phyloP scores from a whole-genome alignment of 768 basidiomycete genomes.

The Leucosporidium scottii region DNA sequence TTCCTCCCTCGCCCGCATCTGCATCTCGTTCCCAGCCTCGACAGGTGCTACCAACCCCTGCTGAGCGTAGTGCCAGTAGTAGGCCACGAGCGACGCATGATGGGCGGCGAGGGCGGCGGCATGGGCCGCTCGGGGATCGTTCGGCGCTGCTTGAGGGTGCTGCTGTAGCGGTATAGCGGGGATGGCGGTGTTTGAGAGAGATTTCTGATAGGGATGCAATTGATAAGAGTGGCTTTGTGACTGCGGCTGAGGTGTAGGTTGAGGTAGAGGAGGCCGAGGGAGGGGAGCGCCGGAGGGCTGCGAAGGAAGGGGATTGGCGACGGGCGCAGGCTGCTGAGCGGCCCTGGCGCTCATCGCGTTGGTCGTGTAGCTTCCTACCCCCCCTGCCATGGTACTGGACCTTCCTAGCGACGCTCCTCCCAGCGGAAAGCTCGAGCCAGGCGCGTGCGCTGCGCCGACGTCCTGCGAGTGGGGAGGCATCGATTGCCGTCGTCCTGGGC shows the following conservation, averaged over 20 bases:
- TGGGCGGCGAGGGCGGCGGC: slow-evolving; percentile 5
- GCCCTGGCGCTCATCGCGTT: too few relatives aligned
- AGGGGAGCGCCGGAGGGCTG: too few relatives aligned
- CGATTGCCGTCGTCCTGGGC: too few relatives aligned
- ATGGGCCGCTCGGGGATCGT: not conserved
- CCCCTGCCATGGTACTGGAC: too few relatives aligned
- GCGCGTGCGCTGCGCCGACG: too few relatives aligned
- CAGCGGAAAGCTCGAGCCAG: too few relatives aligned
- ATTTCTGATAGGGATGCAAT: too few relatives aligned
- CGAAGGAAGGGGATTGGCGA: too few relatives aligned
- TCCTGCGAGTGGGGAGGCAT: too few relatives aligned
- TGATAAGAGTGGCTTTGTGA: not conserved
- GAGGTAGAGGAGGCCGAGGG: not conserved
- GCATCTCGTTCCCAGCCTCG: not conserved
- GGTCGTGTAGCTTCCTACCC: too few relatives aligned
- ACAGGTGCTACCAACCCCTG: slow-evolving; percentile 12
- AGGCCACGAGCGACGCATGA: slow-evolving; percentile 22
- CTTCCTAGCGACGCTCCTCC: too few relatives aligned
- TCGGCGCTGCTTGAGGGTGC: not conserved
- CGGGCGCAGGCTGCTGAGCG: too few relatives aligned
- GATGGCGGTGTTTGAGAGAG: not conserved
- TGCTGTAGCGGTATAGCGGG: not conserved
- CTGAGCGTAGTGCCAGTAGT: slow-evolving; percentile 25
- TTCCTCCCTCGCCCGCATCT: slow-evolving; percentile 7
- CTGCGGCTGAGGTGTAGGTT: not conserved